Conservation (phyloP, 768 basidiomycete genomes). For the Pleurotus cornucopiae region DNA sequence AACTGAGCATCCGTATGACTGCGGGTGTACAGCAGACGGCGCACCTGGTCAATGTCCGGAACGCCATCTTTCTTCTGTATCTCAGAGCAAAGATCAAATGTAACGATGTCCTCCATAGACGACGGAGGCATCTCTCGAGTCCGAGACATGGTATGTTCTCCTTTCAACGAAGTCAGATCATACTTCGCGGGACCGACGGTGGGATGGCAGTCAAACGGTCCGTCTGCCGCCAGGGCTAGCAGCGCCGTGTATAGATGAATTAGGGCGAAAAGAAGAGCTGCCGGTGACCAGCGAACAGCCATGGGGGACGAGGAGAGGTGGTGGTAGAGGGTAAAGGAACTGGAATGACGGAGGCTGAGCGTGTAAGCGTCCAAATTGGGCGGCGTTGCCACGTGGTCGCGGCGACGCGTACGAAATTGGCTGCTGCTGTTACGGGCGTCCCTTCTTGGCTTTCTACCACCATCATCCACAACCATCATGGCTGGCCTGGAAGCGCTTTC, state of each 20-base stretch:
- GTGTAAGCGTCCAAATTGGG: neutral
- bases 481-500: constrained; percentile 52
- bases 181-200: constrained; percentile 40
- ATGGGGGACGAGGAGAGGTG: neutral
- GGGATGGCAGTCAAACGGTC: constrained; percentile 53
- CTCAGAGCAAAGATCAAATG: constrained; percentile 67
- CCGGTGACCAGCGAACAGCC: constrained; percentile 7
- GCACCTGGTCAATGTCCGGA: constrained; percentile 63
- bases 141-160: constrained; percentile 44
- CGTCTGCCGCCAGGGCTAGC: constrained; percentile 25
- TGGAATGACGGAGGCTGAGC: neutral
- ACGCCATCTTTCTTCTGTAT: constrained; percentile 43
- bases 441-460: constrained; percentile 4
- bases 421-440: neutral
- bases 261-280: constrained; percentile 10
- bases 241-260: constrained; percentile 10
- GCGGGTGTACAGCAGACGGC: constrained; percentile 16
- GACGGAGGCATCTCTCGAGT: constrained; percentile 62
- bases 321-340: neutral
- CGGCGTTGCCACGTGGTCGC: constrained; percentile 1
- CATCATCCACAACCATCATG: constrained; percentile 33
- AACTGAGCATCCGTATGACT: neutral
- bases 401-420: constrained; percentile 1
- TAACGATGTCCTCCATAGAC: constrained; percentile 51
- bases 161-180: constrained; percentile 55